Evolutionary conservation across 305 asterid species (phyloP), one percentile per base, ranked within the genome.

Genomic region (Ajuga reptans): DNA sequence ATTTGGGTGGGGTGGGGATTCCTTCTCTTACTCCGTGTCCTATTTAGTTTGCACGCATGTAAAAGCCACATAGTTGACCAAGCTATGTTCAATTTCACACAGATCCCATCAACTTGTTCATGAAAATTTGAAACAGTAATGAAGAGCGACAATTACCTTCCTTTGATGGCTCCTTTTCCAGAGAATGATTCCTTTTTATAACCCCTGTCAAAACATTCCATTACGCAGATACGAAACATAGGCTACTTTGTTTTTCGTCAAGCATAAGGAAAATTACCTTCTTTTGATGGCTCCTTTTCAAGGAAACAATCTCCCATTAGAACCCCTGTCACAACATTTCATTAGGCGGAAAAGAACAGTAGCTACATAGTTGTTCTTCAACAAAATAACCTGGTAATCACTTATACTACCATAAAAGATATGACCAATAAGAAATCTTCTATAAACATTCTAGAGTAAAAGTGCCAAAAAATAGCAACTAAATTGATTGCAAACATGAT

Each of bases 151-250:
- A 17, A 43, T 59, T 27, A 85, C 87, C 85, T 72, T 77, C 78
- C 46, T 56, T 73, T 18, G 55, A 45, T 6, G 71, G 64, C 73
- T 77, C 72, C 56, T 18, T 71, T 64, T 69, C 77, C 68, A 58
- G 9, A 57, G 36, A 52, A 43, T 47, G 16, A 68, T 80, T 79
- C 31, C 59, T 80, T 89, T 82, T 84, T 34, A 45, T 34, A 29
- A 59, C 59, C 71, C 81, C 86, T 81, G 77, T 27, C 65, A 56
- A 18, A 68, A 65, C 72, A 80, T 50, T 72, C 33, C 77, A 72
- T 42, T 55, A 72, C 46, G 60, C 3, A 5, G 66, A 9, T 59
- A 16, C 46, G 55, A 62, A n/a, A 24, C 45, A 61, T 3, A 15
- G 21, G 17, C 50, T 4, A 12, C 17, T 51, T 29, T 39, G 36